These are phyloP conservation scores for Knoxdaviesia proteae DNA, from an alignment of 2,329 filamentous ascomycete genomes.

Conservation along the genomic window DNA sequence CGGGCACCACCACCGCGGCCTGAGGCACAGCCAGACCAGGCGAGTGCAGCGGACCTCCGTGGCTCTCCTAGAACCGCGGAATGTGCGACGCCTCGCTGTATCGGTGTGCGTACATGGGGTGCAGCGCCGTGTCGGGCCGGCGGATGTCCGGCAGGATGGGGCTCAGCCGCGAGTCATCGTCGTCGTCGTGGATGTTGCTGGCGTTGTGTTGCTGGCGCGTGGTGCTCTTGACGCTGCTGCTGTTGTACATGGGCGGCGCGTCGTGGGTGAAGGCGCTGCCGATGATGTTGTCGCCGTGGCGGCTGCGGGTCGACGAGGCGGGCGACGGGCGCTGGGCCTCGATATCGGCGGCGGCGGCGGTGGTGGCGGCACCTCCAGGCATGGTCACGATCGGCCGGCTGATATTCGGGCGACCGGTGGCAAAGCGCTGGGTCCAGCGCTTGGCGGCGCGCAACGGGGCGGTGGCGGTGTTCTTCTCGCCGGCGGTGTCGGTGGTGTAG, in stretches of 20 bases:
- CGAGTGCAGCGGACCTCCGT: too few species aligned
- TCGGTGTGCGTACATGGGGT: conserved; percentile 21
- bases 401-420: conserved; percentile 18
- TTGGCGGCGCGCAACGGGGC: conserved; percentile 6
- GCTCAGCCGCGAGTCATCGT: conserved; percentile 16
- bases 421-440: conserved; percentile 12
- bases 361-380: conserved; percentile 7
- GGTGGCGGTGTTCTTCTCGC: conserved; percentile 9
- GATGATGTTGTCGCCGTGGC: too few species aligned
- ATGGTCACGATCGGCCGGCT: conserved; percentile 17
- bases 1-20: too few species aligned
- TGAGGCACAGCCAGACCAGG: too few species aligned
- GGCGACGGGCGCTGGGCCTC: conserved; percentile 6
- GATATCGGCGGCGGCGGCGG: conserved; percentile 5
- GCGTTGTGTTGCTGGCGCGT: conserved; percentile 5
- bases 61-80: conserved; percentile 21
- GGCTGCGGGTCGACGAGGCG: too few species aligned
- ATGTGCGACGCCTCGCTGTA: conserved; percentile 30
- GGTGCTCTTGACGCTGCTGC: conserved; percentile 4
- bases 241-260: neutral
- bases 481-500: conserved; percentile 2
- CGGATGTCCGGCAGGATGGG: conserved; percentile 33
- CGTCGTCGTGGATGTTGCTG: conserved; percentile 10
- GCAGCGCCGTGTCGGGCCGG: conserved; percentile 35
- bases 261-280: too few species aligned